phyloP scores from a whole-genome alignment of 2,329 filamentous ascomycete species.

The Epichloe hybrida region DNA sequence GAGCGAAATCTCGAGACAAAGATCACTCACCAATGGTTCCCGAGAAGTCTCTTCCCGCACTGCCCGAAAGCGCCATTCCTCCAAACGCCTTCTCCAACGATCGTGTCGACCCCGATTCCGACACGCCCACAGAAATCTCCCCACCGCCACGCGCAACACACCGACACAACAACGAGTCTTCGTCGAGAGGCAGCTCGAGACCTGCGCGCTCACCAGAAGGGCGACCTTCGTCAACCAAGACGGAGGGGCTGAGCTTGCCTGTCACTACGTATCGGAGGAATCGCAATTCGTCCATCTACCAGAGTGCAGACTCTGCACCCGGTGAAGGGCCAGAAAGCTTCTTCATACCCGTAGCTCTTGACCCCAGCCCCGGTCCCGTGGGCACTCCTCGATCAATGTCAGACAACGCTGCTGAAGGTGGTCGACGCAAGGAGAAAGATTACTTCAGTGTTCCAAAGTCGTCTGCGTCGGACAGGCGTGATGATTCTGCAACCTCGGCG shows the following conservation, averaged over 20 bases:
- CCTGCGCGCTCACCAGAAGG: slow-evolving; percentile 43
- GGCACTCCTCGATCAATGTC: slow-evolving; percentile 40
- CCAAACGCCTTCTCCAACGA: slow-evolving; percentile 48
- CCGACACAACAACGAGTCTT: slow-evolving; percentile 36
- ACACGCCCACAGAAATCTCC: slow-evolving; percentile 57
- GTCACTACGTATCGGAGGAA: slow-evolving; percentile 67
- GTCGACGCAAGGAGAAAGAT: slow-evolving; percentile 41
- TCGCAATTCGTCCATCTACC: slow-evolving; percentile 55
- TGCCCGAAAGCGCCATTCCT: slow-evolving; percentile 62
- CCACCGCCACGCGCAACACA: slow-evolving; percentile 43
- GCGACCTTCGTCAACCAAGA: slow-evolving; percentile 22
- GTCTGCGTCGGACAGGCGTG: slow-evolving; percentile 29
- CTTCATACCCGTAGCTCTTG: slow-evolving; percentile 63
- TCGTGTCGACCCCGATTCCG: slow-evolving; percentile 46
- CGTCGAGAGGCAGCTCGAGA: slow-evolving; percentile 40
- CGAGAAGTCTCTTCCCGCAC: slow-evolving; percentile 85
- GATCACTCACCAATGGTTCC: slow-evolving; percentile 54
- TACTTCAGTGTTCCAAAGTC: slow-evolving; percentile 40
- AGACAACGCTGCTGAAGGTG: slow-evolving; percentile 30
- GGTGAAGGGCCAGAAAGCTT: slow-evolving; percentile 53
- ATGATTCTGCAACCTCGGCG: slow-evolving; percentile 43
- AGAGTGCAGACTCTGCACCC: slow-evolving; percentile 29
- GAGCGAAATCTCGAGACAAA: slow-evolving; percentile 47
- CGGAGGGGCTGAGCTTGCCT: slow-evolving; percentile 55
- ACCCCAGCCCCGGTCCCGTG: slow-evolving; percentile 49